Percentiles rank a stretch among this genome's conserved stretches.
phyloP scores from a whole-genome alignment of 2,329 filamentous ascomycete species.

The Aspergillus proliferans region DNA sequence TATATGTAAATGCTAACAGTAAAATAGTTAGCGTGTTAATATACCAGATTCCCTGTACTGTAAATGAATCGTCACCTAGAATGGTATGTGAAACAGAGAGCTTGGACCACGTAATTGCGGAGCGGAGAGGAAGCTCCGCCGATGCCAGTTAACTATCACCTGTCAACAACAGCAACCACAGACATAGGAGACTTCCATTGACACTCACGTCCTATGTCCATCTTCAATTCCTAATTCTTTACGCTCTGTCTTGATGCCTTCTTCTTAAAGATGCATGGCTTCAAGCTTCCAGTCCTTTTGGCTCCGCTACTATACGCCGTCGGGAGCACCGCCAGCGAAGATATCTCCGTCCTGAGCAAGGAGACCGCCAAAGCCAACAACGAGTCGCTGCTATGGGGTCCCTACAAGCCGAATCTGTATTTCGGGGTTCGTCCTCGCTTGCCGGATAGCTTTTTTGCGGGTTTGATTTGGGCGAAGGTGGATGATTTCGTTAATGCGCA shows the following conservation, averaged over 20 bases:
- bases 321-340: constrained; percentile 23
- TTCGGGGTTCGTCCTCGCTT: constrained; percentile 82
- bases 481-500: constrained; percentile 72
- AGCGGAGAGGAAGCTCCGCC: constrained; percentile 18
- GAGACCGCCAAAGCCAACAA: constrained; percentile 54
- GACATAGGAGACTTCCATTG: constrained; percentile 7
- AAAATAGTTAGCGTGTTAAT: not conserved
- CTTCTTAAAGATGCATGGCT: constrained; percentile 25
- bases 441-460: constrained; percentile 73
- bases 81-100: constrained; percentile 8
- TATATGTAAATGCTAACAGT: constrained; percentile 32
- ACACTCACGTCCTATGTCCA: constrained; percentile 6
- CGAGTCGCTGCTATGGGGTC: constrained; percentile 88
- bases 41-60: not conserved
- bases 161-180: constrained; percentile 1
- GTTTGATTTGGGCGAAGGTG: constrained; percentile 81
- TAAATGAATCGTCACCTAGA: not conserved
- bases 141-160: constrained; percentile 17
- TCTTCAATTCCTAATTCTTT: constrained; percentile 9
- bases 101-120: constrained; percentile 30
- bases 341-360: constrained; percentile 30
- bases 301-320: constrained; percentile 21
- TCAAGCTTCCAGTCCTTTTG: constrained; percentile 20
- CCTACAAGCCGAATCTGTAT: constrained; percentile 89
- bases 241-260: constrained; percentile 12